These are phyloP conservation scores for Coprinellus aureogranulatus DNA, from an alignment of 768 basidiomycete species.

Conservation along the genomic window DNA sequence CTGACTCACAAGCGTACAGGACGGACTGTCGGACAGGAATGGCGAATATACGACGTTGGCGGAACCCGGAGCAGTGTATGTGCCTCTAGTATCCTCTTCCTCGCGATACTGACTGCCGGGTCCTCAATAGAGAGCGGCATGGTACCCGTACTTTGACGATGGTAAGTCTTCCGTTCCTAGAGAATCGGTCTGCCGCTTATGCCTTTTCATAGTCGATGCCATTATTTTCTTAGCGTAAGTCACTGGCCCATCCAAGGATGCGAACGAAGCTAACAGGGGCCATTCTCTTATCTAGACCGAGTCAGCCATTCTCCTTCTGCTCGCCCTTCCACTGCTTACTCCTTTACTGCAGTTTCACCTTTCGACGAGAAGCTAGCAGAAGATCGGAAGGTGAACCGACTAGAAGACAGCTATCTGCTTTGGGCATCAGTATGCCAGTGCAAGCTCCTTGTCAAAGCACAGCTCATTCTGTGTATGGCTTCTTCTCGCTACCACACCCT, in stretches of 20 bases:
- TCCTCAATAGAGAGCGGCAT: constrained; percentile 56
- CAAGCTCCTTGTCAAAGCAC: constrained; percentile 58
- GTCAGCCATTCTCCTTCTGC: too few relatives aligned
- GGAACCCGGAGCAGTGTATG: constrained; percentile 68
- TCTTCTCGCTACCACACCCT: background rate
- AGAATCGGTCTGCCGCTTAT: constrained; percentile 6
- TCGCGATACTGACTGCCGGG: background rate
- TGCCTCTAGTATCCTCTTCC: constrained; percentile 7
- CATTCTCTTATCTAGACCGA: too few relatives aligned
- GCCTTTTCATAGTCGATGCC: constrained; percentile 51
- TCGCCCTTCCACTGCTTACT: too few relatives aligned
- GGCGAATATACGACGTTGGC: constrained; percentile 81
- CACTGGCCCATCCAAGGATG: too few relatives aligned
- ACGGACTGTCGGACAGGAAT: constrained; percentile 62
- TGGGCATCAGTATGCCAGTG: constrained; percentile 76
- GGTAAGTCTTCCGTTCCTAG: constrained; percentile 30
- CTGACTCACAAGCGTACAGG: constrained; percentile 33
- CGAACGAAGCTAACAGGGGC: too few relatives aligned
- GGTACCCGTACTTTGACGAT: constrained; percentile 82
- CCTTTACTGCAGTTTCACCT: constrained; percentile 54
- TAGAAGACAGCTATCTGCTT: constrained; percentile 74
- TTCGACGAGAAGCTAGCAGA: constrained; percentile 80
- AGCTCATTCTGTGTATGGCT: constrained; percentile 48
- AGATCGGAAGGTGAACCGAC: constrained; percentile 63
- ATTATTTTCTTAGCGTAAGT: constrained; percentile 79